Base-by-base conservation (phyloP, 1,139 yeast species). In the Sugiyamaella japonica region DNA sequence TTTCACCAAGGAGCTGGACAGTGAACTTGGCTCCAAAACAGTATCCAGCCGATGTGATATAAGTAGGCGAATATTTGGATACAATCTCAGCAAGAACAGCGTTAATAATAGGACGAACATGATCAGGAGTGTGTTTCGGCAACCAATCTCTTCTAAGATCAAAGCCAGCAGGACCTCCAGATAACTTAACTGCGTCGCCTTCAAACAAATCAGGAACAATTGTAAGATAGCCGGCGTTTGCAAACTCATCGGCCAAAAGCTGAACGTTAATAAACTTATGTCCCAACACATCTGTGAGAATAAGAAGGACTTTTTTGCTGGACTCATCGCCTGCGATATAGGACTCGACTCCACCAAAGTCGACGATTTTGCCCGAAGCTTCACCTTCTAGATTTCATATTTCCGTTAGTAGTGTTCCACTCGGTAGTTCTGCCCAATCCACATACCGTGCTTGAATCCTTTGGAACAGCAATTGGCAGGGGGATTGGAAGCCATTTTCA, bases 11-110 rank as follows among this genome's bases (percentile, higher is more conserved):
- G 54, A 84, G 77, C 56, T 78, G 82, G 48, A 85, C 66, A 29
- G 79, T 82, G 61, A 74, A 83, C 69, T 84, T 85, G 50, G 90
- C 96, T 65, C 97, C 97, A 63, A 77, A 89, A 73, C 97, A 90
- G 76, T 88, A 84, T 16, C 97, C 97, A 53, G 86, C 72, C 16
- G 82, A 82, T 50, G 77, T 84, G 28, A 85, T 58, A 61, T 77
- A 82, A 54, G 77, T 72, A 10, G 88, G 85, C 5, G 73, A 68
- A 52, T 72, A 68, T 53, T 78, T 80, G 34, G 37, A 17, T 23
- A 45, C 50, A 48, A 56, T 59, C 2, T 67, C 65, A 1, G 64
- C 61, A 59, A 86, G 65, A 63, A 77, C 85, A 4, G 68, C 70
- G 48, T 77, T 76, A 29, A 76, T 73, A 32, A 78, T 63, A 9